A percentile compares a stretch with the other conserved stretches of the same genome.
Evolutionary conservation across 768 basidiomycete genomes (phyloP).

Genomic region (Fomitopsis serialis): DNA sequence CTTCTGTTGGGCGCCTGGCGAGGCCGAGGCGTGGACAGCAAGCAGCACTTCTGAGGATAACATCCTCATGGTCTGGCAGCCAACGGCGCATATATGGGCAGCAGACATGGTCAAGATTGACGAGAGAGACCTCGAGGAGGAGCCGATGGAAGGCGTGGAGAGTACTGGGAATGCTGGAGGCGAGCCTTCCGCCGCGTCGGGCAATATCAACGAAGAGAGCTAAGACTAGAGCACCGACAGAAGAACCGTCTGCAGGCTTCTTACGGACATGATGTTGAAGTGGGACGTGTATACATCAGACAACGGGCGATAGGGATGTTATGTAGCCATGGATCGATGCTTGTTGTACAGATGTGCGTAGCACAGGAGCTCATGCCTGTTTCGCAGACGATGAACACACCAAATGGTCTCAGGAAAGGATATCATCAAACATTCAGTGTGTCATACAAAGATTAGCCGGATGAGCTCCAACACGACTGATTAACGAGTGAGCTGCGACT

Average conservation of each 20-base stretch:
- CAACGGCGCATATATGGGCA: slow-evolving; percentile 90
- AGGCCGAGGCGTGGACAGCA: slow-evolving; percentile 78
- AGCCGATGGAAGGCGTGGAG: slow-evolving; percentile 75
- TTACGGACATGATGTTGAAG: not conserved
- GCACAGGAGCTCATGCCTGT: not conserved
- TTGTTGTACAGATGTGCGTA: slow-evolving; percentile 1
- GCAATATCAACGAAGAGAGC: not conserved
- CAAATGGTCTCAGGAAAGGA: not conserved
- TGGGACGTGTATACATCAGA: not conserved
- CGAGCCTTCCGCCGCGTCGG: not conserved
- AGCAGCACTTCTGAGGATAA: slow-evolving; percentile 95
- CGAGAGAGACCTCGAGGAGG: slow-evolving; percentile 86
- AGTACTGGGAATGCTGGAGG: slow-evolving; percentile 2
- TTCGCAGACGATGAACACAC: not conserved
- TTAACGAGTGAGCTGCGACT: not conserved
- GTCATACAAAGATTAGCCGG: slow-evolving; percentile 60
- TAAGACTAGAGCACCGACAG: not conserved
- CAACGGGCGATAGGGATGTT: not conserved
- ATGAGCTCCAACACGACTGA: slow-evolving; percentile 73
- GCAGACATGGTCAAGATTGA: slow-evolving; percentile 84
- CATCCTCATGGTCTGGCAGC: slow-evolving; percentile 96
- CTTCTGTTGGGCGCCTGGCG: slow-evolving; percentile 90
- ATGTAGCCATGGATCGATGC: not conserved
- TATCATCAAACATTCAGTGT: not conserved
- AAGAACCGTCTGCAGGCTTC: not conserved